Percentiles rank a stretch among this genome's conserved stretches.
Conservation (phyloP, 148 eudicot species). For the Vaccinium macrocarpon region DNA sequence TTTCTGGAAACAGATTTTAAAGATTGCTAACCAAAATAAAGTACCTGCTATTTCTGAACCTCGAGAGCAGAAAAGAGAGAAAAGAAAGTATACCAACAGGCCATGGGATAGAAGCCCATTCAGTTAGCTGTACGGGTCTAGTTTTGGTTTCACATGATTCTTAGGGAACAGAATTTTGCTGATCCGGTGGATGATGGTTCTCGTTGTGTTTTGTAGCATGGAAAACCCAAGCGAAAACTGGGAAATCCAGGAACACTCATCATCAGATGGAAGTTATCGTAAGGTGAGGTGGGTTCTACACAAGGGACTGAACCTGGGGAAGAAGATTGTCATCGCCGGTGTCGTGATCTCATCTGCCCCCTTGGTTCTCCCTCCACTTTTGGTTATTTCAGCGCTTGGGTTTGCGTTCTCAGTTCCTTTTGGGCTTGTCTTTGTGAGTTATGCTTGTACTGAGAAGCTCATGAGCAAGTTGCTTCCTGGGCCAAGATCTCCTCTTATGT, state of each 20-base stretch:
- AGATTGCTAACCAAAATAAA: no score
- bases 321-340: slow-evolving; percentile 50
- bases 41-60: no score
- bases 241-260: slow-evolving; percentile 23
- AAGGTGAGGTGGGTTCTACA: slow-evolving; percentile 40
- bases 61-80: not conserved
- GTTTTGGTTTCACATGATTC: not conserved
- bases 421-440: slow-evolving; percentile 49
- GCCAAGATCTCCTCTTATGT: slow-evolving; percentile 17
- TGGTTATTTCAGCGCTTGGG: slow-evolving; percentile 62
- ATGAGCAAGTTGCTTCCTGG: slow-evolving; percentile 56
- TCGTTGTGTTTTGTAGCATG: slow-evolving; percentile 29
- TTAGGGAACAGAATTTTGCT: not conserved
- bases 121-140: not conserved
- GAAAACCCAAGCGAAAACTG: slow-evolving; percentile 35
- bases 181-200: not conserved
- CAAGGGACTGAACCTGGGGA: slow-evolving; percentile 52
- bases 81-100: not conserved
- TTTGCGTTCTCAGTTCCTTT: slow-evolving; percentile 57
- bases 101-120: not conserved
- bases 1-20: no score
- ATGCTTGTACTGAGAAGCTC: slow-evolving; percentile 69
- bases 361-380: slow-evolving; percentile 64
- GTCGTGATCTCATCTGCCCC: slow-evolving; percentile 64
- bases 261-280: slow-evolving; percentile 10